A percentile compares a stretch with the other conserved stretches of the same genome.
phyloP scores from a whole-genome alignment of 2,329 filamentous ascomycete genomes.

The Emericellopsis atlantica region DNA sequence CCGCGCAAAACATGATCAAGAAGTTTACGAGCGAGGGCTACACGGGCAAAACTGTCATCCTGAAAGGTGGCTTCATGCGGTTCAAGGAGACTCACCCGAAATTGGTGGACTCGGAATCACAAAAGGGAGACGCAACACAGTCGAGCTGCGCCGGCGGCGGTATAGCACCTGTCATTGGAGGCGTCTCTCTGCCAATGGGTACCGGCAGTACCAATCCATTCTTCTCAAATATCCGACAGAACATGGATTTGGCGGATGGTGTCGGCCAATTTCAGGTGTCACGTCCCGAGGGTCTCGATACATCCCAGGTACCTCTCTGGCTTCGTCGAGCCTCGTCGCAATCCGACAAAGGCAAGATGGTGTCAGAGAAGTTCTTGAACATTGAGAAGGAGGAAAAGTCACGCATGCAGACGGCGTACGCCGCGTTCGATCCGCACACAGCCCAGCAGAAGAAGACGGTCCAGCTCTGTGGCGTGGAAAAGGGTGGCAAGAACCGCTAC shows the following conservation, averaged over 20 bases:
- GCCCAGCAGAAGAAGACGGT: constrained; percentile 26
- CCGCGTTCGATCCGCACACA: constrained; percentile 30
- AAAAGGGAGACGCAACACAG: constrained; percentile 13
- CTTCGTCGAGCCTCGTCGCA: constrained; percentile 54
- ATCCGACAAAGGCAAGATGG: constrained; percentile 62
- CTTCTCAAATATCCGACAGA: constrained; percentile 91
- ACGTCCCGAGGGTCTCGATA: constrained; percentile 30
- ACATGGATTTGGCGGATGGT: constrained; percentile 87
- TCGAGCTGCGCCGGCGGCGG: constrained; percentile 12
- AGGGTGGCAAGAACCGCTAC: constrained; percentile 90
- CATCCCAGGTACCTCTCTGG: constrained; percentile 59
- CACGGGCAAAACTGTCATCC: constrained; percentile 57
- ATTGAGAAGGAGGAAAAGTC: constrained; percentile 80
- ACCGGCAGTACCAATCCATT: constrained; percentile 71
- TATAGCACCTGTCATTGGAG: constrained; percentile 67
- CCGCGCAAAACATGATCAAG: constrained; percentile 77
- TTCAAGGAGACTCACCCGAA: constrained; percentile 58
- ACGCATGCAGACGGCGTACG: constrained; percentile 76
- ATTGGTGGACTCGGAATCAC: constrained; percentile 41
- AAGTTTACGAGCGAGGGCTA: constrained; percentile 86
- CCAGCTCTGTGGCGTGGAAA: constrained; percentile 83
- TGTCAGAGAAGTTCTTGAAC: constrained; percentile 70
- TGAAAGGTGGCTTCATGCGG: constrained; percentile 69
- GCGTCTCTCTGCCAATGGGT: constrained; percentile 65
- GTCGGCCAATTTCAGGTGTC: constrained; percentile 67